These are phyloP conservation scores for Eimeria sp. DNA, from an alignment of 169 alveolate species.

Conservation along the genomic window DNA sequence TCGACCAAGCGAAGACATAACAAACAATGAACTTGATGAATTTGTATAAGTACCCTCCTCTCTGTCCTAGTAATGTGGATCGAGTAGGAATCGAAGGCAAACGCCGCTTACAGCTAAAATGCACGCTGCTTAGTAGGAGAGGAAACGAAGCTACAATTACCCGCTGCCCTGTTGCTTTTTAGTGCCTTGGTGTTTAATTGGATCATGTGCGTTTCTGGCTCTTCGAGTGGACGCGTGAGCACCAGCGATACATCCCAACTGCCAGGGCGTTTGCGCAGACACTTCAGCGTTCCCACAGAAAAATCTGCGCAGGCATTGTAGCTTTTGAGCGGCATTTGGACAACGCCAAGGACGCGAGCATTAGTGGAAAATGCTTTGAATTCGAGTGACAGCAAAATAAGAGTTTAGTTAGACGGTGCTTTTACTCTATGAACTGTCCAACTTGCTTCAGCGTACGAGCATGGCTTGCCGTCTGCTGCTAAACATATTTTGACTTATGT, in stretches of 20 bases:
- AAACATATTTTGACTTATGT: no score
- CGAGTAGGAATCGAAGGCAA: neutral
- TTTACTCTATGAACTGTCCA: no score
- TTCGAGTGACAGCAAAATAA: neutral
- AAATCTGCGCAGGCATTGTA: neutral
- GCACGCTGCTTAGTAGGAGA: no score
- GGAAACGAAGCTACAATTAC: no score
- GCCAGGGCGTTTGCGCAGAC: neutral
- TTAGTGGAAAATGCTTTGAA: neutral
- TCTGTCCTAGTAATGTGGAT: no score
- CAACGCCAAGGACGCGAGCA: neutral
- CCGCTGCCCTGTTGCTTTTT: neutral
- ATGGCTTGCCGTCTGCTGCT: no score
- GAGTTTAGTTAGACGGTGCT: no score
- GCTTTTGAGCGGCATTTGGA: neutral
- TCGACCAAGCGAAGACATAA: no score
- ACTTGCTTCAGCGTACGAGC: no score
- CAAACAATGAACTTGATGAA: no score
- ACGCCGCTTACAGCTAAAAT: neutral
- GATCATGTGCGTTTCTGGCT: neutral
- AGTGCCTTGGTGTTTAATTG: neutral
- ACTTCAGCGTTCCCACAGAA: neutral
- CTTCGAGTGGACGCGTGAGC: neutral
- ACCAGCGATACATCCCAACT: neutral
- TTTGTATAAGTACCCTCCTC: no score